Conservation (phyloP, 805 yeast genomes). For the Wickerhamiella qilinensis region DNA sequence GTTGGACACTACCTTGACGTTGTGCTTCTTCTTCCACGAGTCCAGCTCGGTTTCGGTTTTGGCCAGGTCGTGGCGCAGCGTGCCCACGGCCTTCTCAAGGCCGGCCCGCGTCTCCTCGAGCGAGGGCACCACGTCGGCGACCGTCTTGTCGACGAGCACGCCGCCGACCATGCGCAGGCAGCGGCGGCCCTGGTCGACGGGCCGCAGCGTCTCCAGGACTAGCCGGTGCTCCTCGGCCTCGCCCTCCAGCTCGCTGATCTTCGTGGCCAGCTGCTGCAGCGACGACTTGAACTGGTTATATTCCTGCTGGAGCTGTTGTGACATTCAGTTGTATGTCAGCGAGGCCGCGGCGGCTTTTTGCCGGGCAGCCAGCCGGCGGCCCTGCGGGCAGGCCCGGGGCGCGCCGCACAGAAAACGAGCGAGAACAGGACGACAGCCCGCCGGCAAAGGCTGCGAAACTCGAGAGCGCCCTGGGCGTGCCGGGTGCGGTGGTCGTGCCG, state of each 20-base stretch:
- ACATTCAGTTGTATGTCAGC: neutral
- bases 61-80: slow-evolving; percentile 26
- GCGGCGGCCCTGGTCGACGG: slow-evolving; percentile 42
- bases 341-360: slow-evolving; percentile 11
- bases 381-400: too few species aligned
- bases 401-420: too few species aligned
- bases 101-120: slow-evolving; percentile 41
- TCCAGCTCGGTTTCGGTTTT: slow-evolving; percentile 28
- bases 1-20: slow-evolving; percentile 30
- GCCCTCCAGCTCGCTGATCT: slow-evolving; percentile 26
- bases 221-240: slow-evolving; percentile 31
- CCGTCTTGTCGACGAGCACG: slow-evolving; percentile 68
- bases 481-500: too few species aligned
- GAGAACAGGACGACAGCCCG: too few species aligned
- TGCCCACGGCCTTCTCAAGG: slow-evolving; percentile 25
- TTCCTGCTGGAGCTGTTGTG: slow-evolving; percentile 22
- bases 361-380: slow-evolving; percentile 10
- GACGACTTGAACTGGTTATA: slow-evolving; percentile 25
- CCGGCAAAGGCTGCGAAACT: too few species aligned
- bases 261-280: slow-evolving; percentile 22
- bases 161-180: slow-evolving; percentile 93
- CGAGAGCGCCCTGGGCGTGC: too few species aligned
- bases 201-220: slow-evolving; percentile 41
- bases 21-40: slow-evolving; percentile 34
- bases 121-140: slow-evolving; percentile 55